Conservation (phyloP, 1,139 yeast species). For the Blastobotrys buckinghamii region DNA sequence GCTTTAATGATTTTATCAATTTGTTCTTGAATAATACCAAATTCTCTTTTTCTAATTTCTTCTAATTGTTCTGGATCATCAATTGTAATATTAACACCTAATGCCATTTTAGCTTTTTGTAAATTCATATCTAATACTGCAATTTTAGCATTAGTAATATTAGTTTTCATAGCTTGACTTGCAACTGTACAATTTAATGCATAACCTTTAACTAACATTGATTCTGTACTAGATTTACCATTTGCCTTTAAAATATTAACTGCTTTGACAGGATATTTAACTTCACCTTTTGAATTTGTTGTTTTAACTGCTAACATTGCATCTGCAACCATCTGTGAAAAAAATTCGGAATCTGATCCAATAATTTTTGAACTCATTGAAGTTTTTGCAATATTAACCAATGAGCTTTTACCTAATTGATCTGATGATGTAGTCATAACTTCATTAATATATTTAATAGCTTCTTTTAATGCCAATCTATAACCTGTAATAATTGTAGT, state of each 20-base stretch:
- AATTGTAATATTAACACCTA: slow-evolving; percentile 96
- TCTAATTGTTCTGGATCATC: slow-evolving; percentile 98
- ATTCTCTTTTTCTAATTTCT: slow-evolving; percentile 90
- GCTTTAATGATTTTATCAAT: slow-evolving; percentile 80
- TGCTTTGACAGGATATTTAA: slow-evolving; percentile 94
- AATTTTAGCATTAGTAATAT: slow-evolving; percentile 67
- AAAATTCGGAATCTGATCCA: slow-evolving; percentile 92
- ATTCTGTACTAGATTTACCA: slow-evolving; percentile 87
- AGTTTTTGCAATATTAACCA: slow-evolving; percentile 86
- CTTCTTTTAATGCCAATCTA: slow-evolving; percentile 88
- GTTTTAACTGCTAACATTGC: slow-evolving; percentile 96
- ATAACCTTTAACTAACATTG: slow-evolving; percentile 83
- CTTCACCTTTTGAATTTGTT: slow-evolving; percentile 79
- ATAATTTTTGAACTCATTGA: slow-evolving; percentile 96
- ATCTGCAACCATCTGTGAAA: slow-evolving; percentile 86
- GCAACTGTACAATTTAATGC: slow-evolving; percentile 97
- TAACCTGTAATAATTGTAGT: slow-evolving; percentile 97
- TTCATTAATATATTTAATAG: slow-evolving; percentile 80
- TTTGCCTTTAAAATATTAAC: slow-evolving; percentile 95
- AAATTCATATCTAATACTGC: slow-evolving; percentile 92
- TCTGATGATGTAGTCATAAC: slow-evolving; percentile 80
- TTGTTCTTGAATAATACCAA: slow-evolving; percentile 84
- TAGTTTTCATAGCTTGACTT: slow-evolving; percentile 91
- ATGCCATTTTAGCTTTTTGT: slow-evolving; percentile 96
- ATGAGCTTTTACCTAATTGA: slow-evolving; percentile 67